Evolutionary conservation across 257 asterid genomes (phyloP).

Genomic region (Capsicum chinense): DNA sequence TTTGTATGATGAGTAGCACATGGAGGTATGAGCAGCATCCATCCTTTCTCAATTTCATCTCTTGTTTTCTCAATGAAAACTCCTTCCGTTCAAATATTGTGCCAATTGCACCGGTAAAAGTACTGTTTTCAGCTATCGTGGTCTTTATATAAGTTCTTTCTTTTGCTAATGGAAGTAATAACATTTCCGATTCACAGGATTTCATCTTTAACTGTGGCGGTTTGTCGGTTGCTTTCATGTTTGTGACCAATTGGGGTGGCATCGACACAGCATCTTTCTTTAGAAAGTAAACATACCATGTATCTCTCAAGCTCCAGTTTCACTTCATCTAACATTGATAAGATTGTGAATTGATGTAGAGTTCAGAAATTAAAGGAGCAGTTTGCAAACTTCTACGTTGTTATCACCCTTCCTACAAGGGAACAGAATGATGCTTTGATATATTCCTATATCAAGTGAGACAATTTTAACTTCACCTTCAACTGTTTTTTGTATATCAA

Average conservation of each 20-base stretch:
- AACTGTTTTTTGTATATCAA: conserved; percentile 20
- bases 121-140: conserved; percentile 31
- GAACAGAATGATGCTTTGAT: conserved; percentile 73
- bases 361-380: conserved; percentile 75
- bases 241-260: conserved; percentile 68
- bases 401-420: conserved; percentile 78
- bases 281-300: conserved; percentile 50
- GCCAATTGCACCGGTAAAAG: conserved; percentile 78
- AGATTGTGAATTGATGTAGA: conserved; percentile 45
- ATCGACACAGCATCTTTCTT: conserved; percentile 47
- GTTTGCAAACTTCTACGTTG: conserved; percentile 86
- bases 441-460: conserved; percentile 84
- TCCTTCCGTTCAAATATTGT: conserved; percentile 67
- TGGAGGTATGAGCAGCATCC: conserved; percentile 88
- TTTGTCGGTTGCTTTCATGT: conserved; percentile 80
- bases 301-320: conserved; percentile 28
- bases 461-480: conserved; percentile 32
- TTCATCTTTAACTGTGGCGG: conserved; percentile 94
- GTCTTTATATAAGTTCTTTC: conserved; percentile 26
- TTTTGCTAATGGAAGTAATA: conserved; percentile 25
- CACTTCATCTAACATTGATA: not conserved
- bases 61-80: conserved; percentile 73
- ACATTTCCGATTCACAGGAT: conserved; percentile 56
- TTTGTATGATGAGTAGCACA: conserved; percentile 78
- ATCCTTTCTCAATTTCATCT: conserved; percentile 80